phyloP scores from a whole-genome alignment of 179 eudicot species.

The Beta corolliflora region DNA sequence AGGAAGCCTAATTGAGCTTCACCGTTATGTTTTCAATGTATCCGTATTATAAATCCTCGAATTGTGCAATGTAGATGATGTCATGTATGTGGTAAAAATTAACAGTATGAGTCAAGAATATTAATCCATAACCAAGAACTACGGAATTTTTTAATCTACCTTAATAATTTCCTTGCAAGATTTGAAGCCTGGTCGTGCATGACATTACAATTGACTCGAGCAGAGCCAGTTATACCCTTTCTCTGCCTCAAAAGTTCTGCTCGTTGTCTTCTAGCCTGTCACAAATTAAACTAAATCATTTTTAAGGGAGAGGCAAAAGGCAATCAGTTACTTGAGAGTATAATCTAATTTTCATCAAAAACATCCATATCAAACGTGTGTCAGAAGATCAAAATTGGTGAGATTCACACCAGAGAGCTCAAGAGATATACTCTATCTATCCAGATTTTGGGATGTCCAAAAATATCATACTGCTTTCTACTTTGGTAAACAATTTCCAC shows the following conservation, averaged over 20 bases:
- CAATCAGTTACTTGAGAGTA: background rate
- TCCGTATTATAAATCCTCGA: background rate
- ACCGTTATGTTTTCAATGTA: background rate
- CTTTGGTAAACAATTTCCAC: background rate
- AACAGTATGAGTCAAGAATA: background rate
- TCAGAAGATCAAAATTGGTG: background rate
- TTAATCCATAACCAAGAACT: constrained; percentile 3
- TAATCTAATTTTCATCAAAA: background rate
- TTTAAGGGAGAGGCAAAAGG: background rate
- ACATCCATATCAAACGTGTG: background rate
- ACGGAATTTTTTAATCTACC: constrained; percentile 35
- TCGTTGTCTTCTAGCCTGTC: constrained; percentile 89
- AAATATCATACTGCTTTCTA: background rate
- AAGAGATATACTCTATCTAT: background rate
- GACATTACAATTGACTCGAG: constrained; percentile 34
- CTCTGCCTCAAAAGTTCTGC: constrained; percentile 75
- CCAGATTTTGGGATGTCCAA: too few species aligned
- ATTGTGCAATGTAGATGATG: background rate
- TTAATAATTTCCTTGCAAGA: constrained; percentile 69
- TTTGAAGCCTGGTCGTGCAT: constrained; percentile 54
- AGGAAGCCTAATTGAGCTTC: background rate
- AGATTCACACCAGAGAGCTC: background rate
- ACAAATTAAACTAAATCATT: constrained; percentile 14
- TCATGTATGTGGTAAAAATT: background rate
- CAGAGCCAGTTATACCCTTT: constrained; percentile 41